phyloP scores from a whole-genome alignment of 2,329 filamentous ascomycete genomes.

The Phialophora chinensis region DNA sequence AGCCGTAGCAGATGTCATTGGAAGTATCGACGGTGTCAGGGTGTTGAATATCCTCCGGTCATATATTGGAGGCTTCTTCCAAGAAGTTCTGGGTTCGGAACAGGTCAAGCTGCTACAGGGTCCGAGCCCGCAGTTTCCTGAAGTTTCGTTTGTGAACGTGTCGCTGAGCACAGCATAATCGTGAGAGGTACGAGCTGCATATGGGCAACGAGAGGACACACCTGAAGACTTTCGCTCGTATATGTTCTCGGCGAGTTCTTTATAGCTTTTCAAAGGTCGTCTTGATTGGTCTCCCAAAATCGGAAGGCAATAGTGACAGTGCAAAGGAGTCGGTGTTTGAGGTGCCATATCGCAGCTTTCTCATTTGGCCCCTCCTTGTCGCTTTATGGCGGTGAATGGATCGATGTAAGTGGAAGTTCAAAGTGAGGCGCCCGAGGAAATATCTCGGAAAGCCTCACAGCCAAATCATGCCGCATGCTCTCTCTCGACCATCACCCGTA shows the following conservation, averaged over 20 bases:
- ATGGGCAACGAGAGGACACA: neutral
- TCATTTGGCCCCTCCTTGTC: neutral
- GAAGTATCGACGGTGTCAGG: slow-evolving; percentile 31
- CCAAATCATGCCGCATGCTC: slow-evolving; percentile 3
- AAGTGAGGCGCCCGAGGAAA: slow-evolving; percentile 13
- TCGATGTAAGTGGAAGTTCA: neutral
- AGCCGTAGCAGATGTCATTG: slow-evolving; percentile 22
- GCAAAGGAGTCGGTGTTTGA: neutral
- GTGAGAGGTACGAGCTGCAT: neutral
- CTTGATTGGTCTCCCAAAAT: neutral
- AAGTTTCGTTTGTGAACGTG: slow-evolving; percentile 28
- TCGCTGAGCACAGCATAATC: slow-evolving; percentile 4
- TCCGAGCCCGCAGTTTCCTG: slow-evolving; percentile 34
- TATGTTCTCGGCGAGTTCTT: neutral
- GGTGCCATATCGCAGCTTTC: neutral
- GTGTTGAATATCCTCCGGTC: slow-evolving; percentile 29
- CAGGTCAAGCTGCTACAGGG: slow-evolving; percentile 29
- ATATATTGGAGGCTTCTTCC: slow-evolving; percentile 37
- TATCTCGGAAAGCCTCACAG: neutral
- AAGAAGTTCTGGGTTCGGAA: slow-evolving; percentile 26
- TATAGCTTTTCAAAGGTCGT: neutral
- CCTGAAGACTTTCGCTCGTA: neutral
- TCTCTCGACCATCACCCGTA: neutral
- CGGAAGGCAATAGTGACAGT: neutral
- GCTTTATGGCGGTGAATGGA: neutral